These are phyloP conservation scores for Eucalyptus urophylla DNA, from an alignment of 345 rosid species.

Conservation along the genomic window DNA sequence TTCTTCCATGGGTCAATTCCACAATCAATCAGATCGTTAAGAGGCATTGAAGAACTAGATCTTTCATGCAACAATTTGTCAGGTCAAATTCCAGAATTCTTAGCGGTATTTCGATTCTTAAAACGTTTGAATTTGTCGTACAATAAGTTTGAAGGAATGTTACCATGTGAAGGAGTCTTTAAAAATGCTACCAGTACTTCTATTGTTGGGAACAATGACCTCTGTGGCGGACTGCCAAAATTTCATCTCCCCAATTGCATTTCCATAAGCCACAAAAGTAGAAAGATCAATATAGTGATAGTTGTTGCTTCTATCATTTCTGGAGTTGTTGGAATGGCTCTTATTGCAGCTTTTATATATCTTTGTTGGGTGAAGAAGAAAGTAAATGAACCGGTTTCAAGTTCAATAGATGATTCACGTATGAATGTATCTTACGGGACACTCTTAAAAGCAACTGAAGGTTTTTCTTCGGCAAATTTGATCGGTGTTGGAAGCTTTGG, in stretches of 20 bases:
- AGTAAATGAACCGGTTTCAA: not conserved
- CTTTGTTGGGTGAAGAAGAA: not conserved
- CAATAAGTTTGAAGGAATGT: not conserved
- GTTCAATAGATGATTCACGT: not conserved
- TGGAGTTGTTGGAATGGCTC: not conserved
- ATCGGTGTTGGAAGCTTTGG: not conserved
- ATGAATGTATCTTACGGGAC: not conserved
- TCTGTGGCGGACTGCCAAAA: fast-evolving
- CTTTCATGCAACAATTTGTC: too few species aligned
- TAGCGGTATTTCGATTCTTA: too few species aligned
- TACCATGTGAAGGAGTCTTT: not conserved
- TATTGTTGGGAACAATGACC: not conserved
- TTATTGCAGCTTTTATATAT: not conserved
- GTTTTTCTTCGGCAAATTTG: not conserved
- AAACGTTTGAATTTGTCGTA: too few species aligned
- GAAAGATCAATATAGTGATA: too few species aligned
- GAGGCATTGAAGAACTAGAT: too few species aligned
- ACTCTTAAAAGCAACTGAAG: not conserved
- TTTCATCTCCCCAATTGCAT: not conserved
- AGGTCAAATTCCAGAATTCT: too few species aligned
- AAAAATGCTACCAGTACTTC: not conserved
- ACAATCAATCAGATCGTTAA: too few species aligned
- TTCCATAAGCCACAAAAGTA: not conserved
- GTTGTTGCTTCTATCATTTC: not conserved
- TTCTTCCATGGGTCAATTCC: too few species aligned